phyloP scores from a whole-genome alignment of 805 yeast species.

The Starmerella geochares region DNA sequence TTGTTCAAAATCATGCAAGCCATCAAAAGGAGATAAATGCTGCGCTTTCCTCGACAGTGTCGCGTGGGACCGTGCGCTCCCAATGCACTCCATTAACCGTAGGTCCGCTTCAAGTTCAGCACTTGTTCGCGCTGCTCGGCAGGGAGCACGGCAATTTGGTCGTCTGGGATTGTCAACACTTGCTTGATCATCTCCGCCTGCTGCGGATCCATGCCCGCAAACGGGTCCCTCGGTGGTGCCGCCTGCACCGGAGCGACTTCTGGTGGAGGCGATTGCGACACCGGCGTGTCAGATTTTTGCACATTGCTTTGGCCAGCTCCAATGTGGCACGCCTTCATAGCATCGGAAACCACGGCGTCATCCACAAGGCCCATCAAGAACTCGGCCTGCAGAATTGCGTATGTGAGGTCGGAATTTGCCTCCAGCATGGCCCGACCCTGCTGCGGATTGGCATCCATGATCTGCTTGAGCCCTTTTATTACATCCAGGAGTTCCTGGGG shows the following conservation, averaged over 20 bases:
- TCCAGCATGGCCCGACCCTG: constrained; percentile 51
- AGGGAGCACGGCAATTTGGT: constrained; percentile 40
- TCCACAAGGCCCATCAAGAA: constrained; percentile 35
- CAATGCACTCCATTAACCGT: too few relatives aligned
- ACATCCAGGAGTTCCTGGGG: constrained; percentile 41
- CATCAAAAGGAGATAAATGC: too few relatives aligned
- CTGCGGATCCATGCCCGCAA: constrained; percentile 30
- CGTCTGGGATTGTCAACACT: constrained; percentile 41
- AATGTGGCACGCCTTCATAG: constrained; percentile 15
- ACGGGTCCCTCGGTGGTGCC: constrained; percentile 17
- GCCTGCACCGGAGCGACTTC: constrained; percentile 1
- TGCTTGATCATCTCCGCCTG: constrained; percentile 42
- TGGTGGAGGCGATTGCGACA: background rate
- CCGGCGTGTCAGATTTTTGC: constrained; percentile 1
- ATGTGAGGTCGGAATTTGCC: constrained; percentile 64
- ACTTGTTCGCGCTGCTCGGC: constrained; percentile 37
- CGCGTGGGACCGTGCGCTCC: too few relatives aligned
- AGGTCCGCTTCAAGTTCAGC: constrained; percentile 19
- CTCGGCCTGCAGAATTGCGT: constrained; percentile 65
- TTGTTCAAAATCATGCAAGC: too few relatives aligned
- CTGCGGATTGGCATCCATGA: constrained; percentile 49
- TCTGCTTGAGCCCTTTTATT: constrained; percentile 45
- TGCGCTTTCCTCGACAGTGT: too few relatives aligned
- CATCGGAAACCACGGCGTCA: constrained; percentile 26
- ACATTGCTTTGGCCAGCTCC: constrained; percentile 12